These are phyloP conservation scores for Fonsecaea erecta DNA, from an alignment of 2,329 filamentous ascomycete species.

Conservation along the genomic window DNA sequence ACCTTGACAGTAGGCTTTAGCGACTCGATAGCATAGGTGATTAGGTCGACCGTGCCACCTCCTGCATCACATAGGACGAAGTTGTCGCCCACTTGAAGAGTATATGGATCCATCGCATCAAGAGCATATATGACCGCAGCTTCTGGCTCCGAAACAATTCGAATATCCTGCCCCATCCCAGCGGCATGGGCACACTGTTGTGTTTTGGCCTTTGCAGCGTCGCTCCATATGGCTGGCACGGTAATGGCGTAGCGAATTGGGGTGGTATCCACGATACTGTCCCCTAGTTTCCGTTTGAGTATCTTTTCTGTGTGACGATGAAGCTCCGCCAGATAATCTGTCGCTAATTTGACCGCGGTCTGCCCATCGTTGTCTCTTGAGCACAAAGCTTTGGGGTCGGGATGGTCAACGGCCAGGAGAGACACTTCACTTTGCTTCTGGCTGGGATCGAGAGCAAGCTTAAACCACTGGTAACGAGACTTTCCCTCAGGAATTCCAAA, in stretches of 20 bases:
- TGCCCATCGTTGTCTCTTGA: conserved; percentile 22
- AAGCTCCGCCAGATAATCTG: conserved; percentile 32
- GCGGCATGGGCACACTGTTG: conserved; percentile 29
- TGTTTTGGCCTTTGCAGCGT: conserved; percentile 35
- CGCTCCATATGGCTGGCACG: conserved; percentile 42
- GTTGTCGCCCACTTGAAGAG: conserved; percentile 34
- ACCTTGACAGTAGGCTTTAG: conserved; percentile 38
- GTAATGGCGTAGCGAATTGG: conserved; percentile 39
- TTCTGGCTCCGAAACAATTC: conserved; percentile 40
- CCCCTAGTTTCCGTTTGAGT: conserved; percentile 28
- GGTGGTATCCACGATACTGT: conserved; percentile 22
- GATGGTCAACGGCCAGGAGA: conserved; percentile 18
- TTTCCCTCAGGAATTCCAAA: conserved; percentile 34
- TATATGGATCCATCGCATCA: conserved; percentile 31
- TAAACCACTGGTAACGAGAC: conserved; percentile 38
- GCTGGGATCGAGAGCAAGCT: conserved; percentile 34
- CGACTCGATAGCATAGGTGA: conserved; percentile 38
- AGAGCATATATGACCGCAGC: conserved; percentile 45
- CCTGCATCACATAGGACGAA: conserved; percentile 47
- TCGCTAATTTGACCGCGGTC: conserved; percentile 18
- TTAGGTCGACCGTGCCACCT: conserved; percentile 45
- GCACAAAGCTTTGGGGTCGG: conserved; percentile 24
- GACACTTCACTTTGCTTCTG: conserved; percentile 22
- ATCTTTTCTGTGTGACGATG: conserved; percentile 24
- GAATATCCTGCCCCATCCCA: conserved; percentile 35